A percentile compares a stretch with the other conserved stretches of the same genome.
These are phyloP conservation scores for Kernera saxatilis DNA, from an alignment of 345 rosid genomes.

Conservation along the genomic window DNA sequence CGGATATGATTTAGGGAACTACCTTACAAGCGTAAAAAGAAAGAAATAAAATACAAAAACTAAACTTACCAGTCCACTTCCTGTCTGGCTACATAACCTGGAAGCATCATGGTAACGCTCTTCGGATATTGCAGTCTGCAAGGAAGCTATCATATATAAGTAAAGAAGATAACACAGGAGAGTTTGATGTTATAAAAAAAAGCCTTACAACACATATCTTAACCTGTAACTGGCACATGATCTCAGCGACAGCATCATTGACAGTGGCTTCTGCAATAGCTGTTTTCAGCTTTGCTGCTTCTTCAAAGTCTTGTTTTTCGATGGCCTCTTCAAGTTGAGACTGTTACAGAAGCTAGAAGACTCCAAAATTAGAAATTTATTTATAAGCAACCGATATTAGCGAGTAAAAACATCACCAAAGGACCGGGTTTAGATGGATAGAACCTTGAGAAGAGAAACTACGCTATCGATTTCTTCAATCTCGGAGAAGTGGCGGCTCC, in stretches of 20 bases:
- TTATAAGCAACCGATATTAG: neutral
- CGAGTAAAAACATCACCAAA: neutral
- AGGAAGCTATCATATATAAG: neutral
- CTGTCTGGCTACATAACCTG: slow-evolving; percentile 58
- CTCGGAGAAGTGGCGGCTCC: slow-evolving; percentile 84
- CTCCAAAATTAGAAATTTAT: slow-evolving; percentile 3
- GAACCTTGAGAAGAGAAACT: slow-evolving; percentile 80
- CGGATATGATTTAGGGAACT: neutral
- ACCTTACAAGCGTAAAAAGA: neutral
- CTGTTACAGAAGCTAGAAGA: slow-evolving; percentile 35
- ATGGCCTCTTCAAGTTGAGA: slow-evolving; percentile 89
- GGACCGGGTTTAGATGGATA: neutral
- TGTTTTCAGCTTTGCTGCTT: slow-evolving; percentile 74
- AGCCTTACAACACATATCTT: neutral
- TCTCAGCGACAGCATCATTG: slow-evolving; percentile 66
- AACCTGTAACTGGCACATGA: slow-evolving; percentile 81
- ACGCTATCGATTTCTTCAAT: slow-evolving; percentile 69
- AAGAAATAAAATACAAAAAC: neutral
- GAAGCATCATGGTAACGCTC: slow-evolving; percentile 94
- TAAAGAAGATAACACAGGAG: neutral
- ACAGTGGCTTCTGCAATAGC: slow-evolving; percentile 66
- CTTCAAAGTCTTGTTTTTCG: slow-evolving; percentile 81
- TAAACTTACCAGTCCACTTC: slow-evolving; percentile 79
- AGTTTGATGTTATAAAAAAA: slow-evolving; percentile 1
- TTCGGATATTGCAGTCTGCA: slow-evolving; percentile 67